phyloP scores from a whole-genome alignment of 1,139 yeast species.

The Schwanniomyces etchellsii region DNA sequence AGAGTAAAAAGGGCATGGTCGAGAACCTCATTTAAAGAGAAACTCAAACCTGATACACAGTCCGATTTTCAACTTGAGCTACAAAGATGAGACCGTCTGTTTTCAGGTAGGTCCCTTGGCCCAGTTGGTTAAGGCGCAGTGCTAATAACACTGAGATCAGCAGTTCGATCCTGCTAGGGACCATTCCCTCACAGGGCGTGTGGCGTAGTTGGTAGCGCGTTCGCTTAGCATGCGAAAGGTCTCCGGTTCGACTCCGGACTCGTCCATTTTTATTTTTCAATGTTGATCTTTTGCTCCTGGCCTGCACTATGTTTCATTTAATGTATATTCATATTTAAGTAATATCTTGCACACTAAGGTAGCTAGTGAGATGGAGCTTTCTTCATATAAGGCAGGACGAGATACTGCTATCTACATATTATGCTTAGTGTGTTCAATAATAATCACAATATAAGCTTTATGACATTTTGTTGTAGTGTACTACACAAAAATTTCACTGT shows the following conservation, averaged over 20 bases:
- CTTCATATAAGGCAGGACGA: background rate
- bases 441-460: too few relatives aligned
- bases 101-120: constrained; percentile 77
- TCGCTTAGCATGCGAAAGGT: constrained; percentile 89
- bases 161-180: constrained; percentile 87
- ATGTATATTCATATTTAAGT: background rate
- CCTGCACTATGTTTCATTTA: background rate
- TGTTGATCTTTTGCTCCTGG: background rate
- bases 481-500: too few relatives aligned
- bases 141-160: constrained; percentile 83
- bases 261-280: constrained; percentile 48
- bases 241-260: constrained; percentile 90
- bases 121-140: constrained; percentile 90
- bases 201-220: constrained; percentile 94
- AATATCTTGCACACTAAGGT: background rate
- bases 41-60: background rate
- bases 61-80: background rate
- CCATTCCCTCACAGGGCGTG: constrained; percentile 61
- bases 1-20: constrained; percentile 32
- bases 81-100: background rate
- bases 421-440: background rate
- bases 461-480: too few relatives aligned
- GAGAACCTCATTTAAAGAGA: constrained; percentile 14
- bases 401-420: background rate
- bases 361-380: background rate